Conservation (phyloP, 257 asterid genomes). For the Apocynum venetum region DNA sequence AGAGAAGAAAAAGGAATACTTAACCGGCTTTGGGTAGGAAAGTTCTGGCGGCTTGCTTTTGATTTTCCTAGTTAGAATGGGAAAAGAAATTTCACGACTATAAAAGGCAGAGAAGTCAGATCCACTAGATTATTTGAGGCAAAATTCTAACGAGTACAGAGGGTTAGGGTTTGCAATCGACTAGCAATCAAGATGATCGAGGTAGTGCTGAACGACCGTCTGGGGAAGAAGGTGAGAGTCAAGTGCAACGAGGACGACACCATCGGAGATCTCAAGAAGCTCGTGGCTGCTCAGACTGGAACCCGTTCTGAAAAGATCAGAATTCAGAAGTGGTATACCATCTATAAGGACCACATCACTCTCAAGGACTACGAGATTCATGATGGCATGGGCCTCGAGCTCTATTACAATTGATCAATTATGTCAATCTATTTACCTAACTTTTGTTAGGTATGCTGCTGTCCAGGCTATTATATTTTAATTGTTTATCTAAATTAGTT, state of each 20-base stretch:
- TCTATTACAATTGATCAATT: slow-evolving; percentile 19
- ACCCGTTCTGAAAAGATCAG: slow-evolving; percentile 82
- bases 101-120: background rate
- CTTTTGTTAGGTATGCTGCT: background rate
- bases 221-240: slow-evolving; percentile 87
- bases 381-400: slow-evolving; percentile 32
- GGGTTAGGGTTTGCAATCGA: background rate
- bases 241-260: slow-evolving; percentile 95
- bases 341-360: slow-evolving; percentile 30
- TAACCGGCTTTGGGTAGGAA: too few relatives aligned
- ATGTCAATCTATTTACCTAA: background rate
- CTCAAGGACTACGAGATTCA: slow-evolving; percentile 31
- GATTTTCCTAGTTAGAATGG: too few relatives aligned
- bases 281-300: slow-evolving; percentile 89
- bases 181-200: slow-evolving; percentile 2
- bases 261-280: slow-evolving; percentile 85
- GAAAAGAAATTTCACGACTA: background rate
- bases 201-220: slow-evolving; percentile 30
- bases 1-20: too few relatives aligned
- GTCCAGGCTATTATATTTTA: background rate
- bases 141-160: background rate
- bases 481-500: background rate
- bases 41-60: too few relatives aligned
- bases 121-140: background rate
- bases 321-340: slow-evolving; percentile 33